A percentile compares a stretch with the other conserved stretches of the same genome.
These are phyloP conservation scores for Chaetomium globosum DNA, from an alignment of 2,329 filamentous ascomycete genomes.

Conservation along the genomic window DNA sequence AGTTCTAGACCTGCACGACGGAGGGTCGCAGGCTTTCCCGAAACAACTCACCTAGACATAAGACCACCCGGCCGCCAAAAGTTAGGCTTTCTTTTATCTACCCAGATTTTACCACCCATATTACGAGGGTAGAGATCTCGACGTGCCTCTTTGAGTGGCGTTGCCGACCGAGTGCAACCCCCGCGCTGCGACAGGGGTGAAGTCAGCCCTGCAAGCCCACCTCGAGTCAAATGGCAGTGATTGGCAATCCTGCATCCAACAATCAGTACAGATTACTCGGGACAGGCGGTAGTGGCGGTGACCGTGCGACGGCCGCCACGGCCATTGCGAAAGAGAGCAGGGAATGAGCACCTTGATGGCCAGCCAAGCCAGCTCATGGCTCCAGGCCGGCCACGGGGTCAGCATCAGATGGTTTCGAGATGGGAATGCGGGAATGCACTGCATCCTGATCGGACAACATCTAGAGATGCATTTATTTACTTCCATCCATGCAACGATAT, in stretches of 20 bases:
- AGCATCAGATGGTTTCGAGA: not conserved
- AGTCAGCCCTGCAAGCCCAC: slow-evolving; percentile 3
- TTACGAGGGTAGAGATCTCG: not conserved
- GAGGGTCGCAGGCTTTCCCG: not conserved
- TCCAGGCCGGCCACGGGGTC: not conserved
- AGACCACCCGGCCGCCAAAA: not conserved
- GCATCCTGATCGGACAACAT: not conserved
- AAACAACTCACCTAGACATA: not conserved
- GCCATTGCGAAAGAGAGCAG: not conserved
- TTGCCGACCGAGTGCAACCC: slow-evolving; percentile 2
- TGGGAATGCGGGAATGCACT: not conserved
- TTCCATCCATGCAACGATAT: too few species aligned
- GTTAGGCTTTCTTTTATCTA: not conserved
- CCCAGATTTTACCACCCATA: not conserved
- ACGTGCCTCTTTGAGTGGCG: not conserved
- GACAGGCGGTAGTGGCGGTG: not conserved
- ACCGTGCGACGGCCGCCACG: not conserved
- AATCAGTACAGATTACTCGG: not conserved
- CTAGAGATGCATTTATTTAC: too few species aligned
- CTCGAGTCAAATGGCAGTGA: not conserved
- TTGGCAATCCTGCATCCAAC: not conserved
- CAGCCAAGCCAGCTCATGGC: slow-evolving; percentile 1
- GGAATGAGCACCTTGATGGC: slow-evolving; percentile 6
- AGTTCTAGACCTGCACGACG: not conserved
- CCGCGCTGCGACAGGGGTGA: not conserved